phyloP scores from a whole-genome alignment of 441 rosid species.

The Bruguiera hainesii region DNA sequence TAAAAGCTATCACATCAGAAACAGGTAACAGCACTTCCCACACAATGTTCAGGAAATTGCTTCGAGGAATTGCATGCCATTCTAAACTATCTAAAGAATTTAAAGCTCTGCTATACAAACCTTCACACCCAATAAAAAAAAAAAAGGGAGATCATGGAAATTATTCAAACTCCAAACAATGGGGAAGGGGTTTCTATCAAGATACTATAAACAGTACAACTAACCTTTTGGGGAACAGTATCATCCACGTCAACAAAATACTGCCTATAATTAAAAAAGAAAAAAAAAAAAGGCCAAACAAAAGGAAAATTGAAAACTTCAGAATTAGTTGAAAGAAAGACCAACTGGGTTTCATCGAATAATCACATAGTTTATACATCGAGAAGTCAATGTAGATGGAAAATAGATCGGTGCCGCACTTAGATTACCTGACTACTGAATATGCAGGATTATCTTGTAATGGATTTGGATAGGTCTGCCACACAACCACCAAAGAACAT shows the following conservation, averaged over 20 bases:
- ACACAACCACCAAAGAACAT: conserved; percentile 1
- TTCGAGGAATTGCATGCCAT: too few relatives aligned
- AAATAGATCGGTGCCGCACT: conserved; percentile 6
- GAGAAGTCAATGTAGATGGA: background rate
- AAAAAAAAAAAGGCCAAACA: background rate
- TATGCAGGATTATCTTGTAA: conserved; percentile 82
- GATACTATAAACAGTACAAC: conserved; percentile 4
- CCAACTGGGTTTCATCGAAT: too few relatives aligned
- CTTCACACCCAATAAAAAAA: background rate
- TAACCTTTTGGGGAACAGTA: conserved; percentile 75
- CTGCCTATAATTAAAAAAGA: conserved; percentile 45
- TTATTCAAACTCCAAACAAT: background rate
- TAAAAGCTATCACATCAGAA: too few relatives aligned
- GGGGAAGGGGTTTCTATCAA: background rate
- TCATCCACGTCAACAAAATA: conserved; percentile 82
- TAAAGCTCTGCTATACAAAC: too few relatives aligned
- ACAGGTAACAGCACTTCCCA: too few relatives aligned
- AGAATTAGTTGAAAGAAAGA: background rate
- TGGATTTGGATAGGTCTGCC: conserved; percentile 71
- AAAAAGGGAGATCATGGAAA: background rate
- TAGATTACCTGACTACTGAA: conserved; percentile 71
- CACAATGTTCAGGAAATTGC: too few relatives aligned
- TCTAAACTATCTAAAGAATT: too few relatives aligned
- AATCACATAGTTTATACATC: too few relatives aligned
- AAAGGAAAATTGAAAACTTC: background rate